phyloP scores from a whole-genome alignment of 2,329 filamentous ascomycete species.

The Colletotrichum spinosum region DNA sequence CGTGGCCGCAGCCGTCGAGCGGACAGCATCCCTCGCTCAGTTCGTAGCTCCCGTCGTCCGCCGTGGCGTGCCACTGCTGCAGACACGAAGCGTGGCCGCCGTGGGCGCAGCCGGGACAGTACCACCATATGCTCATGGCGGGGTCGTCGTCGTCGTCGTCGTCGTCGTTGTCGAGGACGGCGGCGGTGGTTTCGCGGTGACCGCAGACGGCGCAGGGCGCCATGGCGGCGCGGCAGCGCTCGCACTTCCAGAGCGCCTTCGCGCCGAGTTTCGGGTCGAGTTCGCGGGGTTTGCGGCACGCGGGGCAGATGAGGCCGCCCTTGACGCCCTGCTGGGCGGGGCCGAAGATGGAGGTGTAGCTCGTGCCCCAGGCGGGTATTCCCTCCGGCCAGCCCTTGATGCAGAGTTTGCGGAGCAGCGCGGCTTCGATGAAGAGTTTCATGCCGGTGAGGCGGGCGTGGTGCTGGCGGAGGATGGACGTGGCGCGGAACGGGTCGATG shows the following conservation, averaged over 20 bases:
- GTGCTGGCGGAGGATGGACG: slow-evolving; percentile 68
- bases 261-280: slow-evolving; percentile 58
- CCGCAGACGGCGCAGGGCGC: slow-evolving; percentile 70
- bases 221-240: slow-evolving; percentile 64
- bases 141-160: slow-evolving; percentile 40
- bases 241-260: slow-evolving; percentile 67
- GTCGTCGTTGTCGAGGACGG: slow-evolving; percentile 43
- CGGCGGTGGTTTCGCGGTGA: slow-evolving; percentile 60
- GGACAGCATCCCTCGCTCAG: slow-evolving; percentile 70
- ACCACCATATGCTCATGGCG: slow-evolving; percentile 67
- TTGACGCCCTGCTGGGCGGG: slow-evolving; percentile 66
- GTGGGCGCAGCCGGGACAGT: slow-evolving; percentile 71
- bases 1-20: slow-evolving; percentile 73
- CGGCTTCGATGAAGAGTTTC: slow-evolving; percentile 70
- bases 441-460: slow-evolving; percentile 70
- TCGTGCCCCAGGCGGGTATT: slow-evolving; percentile 64
- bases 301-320: slow-evolving; percentile 65
- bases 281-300: slow-evolving; percentile 68
- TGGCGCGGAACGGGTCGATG: slow-evolving; percentile 67
- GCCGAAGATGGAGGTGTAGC: slow-evolving; percentile 65
- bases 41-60: slow-evolving; percentile 41
- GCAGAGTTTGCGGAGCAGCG: slow-evolving; percentile 71
- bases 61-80: slow-evolving; percentile 66
- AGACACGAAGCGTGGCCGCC: slow-evolving; percentile 72
- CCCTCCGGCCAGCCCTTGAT: slow-evolving; percentile 66